A percentile compares a stretch with the other conserved stretches of the same genome.
These are phyloP conservation scores for Colletotrichum graminicola DNA, from an alignment of 2,329 filamentous ascomycete genomes.

Conservation along the genomic window DNA sequence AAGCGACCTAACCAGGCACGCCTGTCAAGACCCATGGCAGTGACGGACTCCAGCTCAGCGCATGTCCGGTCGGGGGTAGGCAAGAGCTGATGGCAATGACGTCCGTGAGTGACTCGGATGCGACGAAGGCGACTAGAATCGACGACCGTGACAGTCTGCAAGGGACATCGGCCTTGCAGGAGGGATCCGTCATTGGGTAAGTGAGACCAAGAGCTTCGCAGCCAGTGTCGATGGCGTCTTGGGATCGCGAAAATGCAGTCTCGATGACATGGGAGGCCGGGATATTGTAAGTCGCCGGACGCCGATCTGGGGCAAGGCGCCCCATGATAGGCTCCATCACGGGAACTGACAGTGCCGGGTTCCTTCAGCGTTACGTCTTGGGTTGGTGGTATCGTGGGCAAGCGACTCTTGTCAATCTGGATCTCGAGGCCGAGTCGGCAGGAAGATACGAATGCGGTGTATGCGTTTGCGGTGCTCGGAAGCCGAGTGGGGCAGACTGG, in stretches of 20 bases:
- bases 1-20: conserved; percentile 10
- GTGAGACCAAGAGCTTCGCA: conserved; percentile 1
- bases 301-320: conserved; percentile 25
- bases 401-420: conserved; percentile 20
- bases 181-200: neutral
- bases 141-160: conserved; percentile 2
- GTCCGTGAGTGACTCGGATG: conserved; percentile 17
- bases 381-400: neutral
- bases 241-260: neutral
- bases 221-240: conserved; percentile 5
- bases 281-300: conserved; percentile 9
- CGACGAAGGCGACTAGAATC: conserved; percentile 15
- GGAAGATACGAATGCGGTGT: neutral
- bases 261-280: neutral
- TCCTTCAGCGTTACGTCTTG: conserved; percentile 2
- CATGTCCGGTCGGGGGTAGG: conserved; percentile 24
- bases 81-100: conserved; percentile 19
- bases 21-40: conserved; percentile 15
- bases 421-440: conserved; percentile 10
- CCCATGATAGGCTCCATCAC: conserved; percentile 12
- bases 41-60: conserved; percentile 21
- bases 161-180: neutral
- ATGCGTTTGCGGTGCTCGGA: neutral
- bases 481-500: neutral
- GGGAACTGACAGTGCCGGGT: conserved; percentile 14